Conservation (phyloP, 345 rosid genomes). For the Psidium friedrichsthalianum region DNA sequence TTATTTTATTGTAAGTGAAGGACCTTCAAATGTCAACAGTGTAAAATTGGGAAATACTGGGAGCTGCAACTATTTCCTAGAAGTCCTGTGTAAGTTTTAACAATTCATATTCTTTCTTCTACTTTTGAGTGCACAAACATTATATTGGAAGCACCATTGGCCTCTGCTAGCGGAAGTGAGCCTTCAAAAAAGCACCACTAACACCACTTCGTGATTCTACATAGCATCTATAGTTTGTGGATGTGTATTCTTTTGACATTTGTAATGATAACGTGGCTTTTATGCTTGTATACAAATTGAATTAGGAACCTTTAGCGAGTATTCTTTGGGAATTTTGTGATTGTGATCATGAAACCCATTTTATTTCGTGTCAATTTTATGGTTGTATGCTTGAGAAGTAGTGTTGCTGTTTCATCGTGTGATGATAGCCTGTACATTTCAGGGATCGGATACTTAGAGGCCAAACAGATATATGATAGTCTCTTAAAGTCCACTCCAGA, state of each 20-base stretch:
- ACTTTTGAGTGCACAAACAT: not conserved
- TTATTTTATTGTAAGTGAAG: not conserved
- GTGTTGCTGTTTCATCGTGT: not conserved
- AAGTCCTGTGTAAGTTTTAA: not conserved
- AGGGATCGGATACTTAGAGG: constrained; percentile 84
- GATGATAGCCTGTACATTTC: constrained; percentile 7
- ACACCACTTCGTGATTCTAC: not conserved
- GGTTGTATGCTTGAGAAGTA: not conserved
- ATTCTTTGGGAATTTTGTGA: not conserved
- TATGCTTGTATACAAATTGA: not conserved
- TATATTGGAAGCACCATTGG: not conserved
- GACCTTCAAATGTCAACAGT: not conserved
- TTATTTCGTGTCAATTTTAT: not conserved
- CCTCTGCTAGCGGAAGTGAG: not conserved
- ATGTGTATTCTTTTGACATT: not conserved
- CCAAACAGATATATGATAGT: constrained; percentile 60
- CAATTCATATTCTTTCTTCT: not conserved
- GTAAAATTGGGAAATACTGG: not conserved
- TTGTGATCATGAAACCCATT: not conserved
- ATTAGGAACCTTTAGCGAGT: not conserved
- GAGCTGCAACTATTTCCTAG: not conserved
- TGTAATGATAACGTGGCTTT: not conserved
- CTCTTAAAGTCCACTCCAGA: constrained; percentile 71
- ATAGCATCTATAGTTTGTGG: not conserved
- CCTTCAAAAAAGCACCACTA: not conserved